Conservation (phyloP, 192 early-diverging fungal species). For the Gonapodya prolifera region DNA sequence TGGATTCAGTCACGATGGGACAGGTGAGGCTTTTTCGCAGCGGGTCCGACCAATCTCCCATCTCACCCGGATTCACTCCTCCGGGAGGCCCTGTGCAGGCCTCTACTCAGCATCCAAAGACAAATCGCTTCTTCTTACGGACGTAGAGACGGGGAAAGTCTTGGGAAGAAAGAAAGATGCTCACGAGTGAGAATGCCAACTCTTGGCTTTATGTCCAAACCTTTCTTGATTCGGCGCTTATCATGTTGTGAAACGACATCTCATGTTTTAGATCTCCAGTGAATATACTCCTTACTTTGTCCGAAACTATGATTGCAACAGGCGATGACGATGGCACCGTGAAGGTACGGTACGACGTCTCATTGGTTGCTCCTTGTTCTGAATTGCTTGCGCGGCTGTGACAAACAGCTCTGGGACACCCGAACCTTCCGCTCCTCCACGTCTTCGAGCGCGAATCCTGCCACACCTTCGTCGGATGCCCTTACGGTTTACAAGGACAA, state of each 20-base stretch:
- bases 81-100: constrained; percentile 18
- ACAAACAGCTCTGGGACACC: neutral
- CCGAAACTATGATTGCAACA: constrained; percentile 68
- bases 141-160: constrained; percentile 61
- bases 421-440: neutral
- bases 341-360: constrained; percentile 35
- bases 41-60: neutral
- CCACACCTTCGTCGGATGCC: constrained; percentile 17
- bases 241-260: constrained; percentile 1
- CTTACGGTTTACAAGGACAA: constrained; percentile 73
- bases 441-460: neutral
- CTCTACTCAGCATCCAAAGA: constrained; percentile 79
- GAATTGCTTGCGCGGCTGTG: neutral
- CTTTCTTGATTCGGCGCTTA: neutral
- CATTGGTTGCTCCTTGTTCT: neutral
- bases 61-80: neutral
- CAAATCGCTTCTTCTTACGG: constrained; percentile 63
- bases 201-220: neutral
- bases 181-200: constrained; percentile 54
- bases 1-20: constrained; percentile 66
- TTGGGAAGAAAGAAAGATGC: constrained; percentile 58
- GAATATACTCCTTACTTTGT: constrained; percentile 59
- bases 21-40: constrained; percentile 20
- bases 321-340: constrained; percentile 87
- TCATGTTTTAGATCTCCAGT: constrained; percentile 47